phyloP scores from a whole-genome alignment of 2,329 filamentous ascomycete species.

The Claviceps humidiphila region DNA sequence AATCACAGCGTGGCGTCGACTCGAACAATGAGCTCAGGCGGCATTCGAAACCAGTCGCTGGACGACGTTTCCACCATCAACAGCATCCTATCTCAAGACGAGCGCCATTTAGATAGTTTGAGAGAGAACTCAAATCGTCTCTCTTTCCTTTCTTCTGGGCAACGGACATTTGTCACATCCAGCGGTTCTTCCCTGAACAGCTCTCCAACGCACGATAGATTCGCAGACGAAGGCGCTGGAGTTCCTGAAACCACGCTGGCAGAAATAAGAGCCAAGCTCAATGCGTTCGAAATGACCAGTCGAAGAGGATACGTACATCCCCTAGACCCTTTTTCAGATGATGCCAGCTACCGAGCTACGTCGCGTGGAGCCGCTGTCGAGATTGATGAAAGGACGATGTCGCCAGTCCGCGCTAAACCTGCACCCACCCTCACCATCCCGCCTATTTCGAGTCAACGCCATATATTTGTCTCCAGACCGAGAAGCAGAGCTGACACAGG shows the following conservation, averaged over 20 bases:
- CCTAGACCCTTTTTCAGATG: slow-evolving; percentile 29
- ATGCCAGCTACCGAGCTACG: slow-evolving; percentile 2
- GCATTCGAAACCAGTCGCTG: slow-evolving; percentile 26
- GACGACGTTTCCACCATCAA: slow-evolving; percentile 45
- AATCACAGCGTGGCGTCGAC: slow-evolving; percentile 7
- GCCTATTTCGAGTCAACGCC: slow-evolving; percentile 30
- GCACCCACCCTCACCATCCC: slow-evolving; percentile 43
- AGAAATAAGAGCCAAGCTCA: slow-evolving; percentile 35
- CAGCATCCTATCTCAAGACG: slow-evolving; percentile 45
- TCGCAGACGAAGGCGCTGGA: slow-evolving; percentile 6
- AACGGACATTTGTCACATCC: slow-evolving; percentile 47
- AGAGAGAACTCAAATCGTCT: slow-evolving; percentile 43
- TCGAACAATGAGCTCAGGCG: slow-evolving; percentile 11
- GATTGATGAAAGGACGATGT: slow-evolving; percentile 5
- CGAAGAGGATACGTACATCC: slow-evolving; percentile 39
- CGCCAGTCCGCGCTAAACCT: slow-evolving; percentile 11
- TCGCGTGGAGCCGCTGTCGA: slow-evolving; percentile 4
- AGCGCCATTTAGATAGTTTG: slow-evolving; percentile 42
- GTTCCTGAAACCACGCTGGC: slow-evolving; percentile 22
- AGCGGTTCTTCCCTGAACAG: slow-evolving; percentile 42
- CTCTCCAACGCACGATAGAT: slow-evolving; percentile 39
- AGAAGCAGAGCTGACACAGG: slow-evolving; percentile 6
- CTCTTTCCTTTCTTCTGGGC: slow-evolving; percentile 47
- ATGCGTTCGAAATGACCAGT: slow-evolving; percentile 36
- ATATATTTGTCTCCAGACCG: slow-evolving; percentile 25